Conservation (phyloP, 441 rosid species). For the Pelargonium citronellum region DNA sequence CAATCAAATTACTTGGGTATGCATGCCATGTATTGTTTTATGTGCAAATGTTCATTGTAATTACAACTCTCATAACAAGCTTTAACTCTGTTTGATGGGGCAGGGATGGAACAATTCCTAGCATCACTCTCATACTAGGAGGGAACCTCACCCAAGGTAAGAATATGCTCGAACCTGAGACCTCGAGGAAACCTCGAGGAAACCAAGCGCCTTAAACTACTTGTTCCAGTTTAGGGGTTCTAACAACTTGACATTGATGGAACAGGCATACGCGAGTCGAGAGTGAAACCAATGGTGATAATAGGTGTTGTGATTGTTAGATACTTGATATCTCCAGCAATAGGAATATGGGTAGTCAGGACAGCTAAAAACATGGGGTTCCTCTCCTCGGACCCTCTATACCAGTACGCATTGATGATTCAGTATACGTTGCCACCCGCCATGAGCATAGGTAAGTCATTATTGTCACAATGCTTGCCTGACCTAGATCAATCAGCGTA, state of each 20-base stretch:
- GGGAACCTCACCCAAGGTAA: constrained; percentile 42
- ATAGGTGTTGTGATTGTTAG: constrained; percentile 31
- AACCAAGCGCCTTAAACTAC: no score
- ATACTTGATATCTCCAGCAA: constrained; percentile 30
- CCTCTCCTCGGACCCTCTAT: constrained; percentile 38
- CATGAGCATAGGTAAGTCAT: constrained; percentile 34
- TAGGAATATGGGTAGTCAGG: constrained; percentile 36
- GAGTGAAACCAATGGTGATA: constrained; percentile 30
- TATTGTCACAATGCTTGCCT: background rate
- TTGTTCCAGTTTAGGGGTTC: background rate
- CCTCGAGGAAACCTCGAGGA: no score
- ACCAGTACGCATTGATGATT: constrained; percentile 34
- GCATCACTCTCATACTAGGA: constrained; percentile 45
- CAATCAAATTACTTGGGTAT: constrained; percentile 47
- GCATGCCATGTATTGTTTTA: background rate
- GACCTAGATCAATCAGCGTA: background rate
- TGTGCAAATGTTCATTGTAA: background rate
- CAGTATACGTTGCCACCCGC: constrained; percentile 45
- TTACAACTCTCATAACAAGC: constrained; percentile 14
- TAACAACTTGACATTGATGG: background rate
- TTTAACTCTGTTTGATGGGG: no score
- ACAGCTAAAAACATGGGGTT: constrained; percentile 33
- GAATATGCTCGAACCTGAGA: background rate
- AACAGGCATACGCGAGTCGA: constrained; percentile 32
- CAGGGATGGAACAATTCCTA: constrained; percentile 45